Evolutionary conservation across 257 asterid genomes (phyloP).

Genomic region (Solanum etuberosum): DNA sequence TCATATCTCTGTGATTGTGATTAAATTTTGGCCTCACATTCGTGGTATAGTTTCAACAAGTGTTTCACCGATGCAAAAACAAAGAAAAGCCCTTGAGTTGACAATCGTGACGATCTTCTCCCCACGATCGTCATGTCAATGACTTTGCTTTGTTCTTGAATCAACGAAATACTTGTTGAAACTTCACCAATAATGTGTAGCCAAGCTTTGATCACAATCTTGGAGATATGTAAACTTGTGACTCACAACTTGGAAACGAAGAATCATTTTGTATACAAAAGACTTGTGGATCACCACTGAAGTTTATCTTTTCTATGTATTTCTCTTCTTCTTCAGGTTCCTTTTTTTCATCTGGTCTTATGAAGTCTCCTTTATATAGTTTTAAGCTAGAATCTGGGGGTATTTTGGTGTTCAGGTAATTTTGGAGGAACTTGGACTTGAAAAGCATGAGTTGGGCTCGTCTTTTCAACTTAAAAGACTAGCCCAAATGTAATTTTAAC

Average conservation of each 20-base stretch:
- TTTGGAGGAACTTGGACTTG: neutral
- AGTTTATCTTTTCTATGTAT: neutral
- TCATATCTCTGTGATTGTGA: neutral
- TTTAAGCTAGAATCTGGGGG: neutral
- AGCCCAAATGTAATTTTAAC: neutral
- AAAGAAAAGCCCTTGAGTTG: neutral
- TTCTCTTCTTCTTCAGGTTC: neutral
- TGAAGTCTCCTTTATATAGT: neutral
- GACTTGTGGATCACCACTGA: neutral
- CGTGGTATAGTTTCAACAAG: neutral
- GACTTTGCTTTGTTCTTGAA: neutral
- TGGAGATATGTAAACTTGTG: neutral
- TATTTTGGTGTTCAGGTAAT: neutral
- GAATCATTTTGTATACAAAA: neutral
- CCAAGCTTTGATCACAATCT: neutral
- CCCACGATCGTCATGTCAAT: neutral
- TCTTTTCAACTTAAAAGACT: too few relatives aligned
- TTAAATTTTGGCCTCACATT: neutral
- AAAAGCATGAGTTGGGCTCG: neutral
- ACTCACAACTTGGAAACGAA: neutral
- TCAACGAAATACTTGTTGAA: neutral
- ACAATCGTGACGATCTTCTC: neutral
- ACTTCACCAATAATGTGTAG: neutral
- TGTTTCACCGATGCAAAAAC: neutral
- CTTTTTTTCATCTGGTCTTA: neutral